A percentile compares a stretch with the other conserved stretches of the same genome.
Conservation (phyloP, 2,329 filamentous ascomycete species). For the Penicillium sp. region DNA sequence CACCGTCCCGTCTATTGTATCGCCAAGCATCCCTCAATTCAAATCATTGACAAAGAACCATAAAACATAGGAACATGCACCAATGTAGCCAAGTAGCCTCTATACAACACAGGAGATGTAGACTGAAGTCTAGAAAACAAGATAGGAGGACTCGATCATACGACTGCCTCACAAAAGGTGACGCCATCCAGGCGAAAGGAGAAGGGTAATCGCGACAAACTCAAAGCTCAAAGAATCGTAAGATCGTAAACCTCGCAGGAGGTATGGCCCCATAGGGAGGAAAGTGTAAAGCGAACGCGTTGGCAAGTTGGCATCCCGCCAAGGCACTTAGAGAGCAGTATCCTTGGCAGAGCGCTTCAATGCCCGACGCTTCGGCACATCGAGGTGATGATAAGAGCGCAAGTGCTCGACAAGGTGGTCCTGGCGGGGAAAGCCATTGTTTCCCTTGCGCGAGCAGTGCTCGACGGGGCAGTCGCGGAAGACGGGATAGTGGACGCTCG, state of each 20-base stretch:
- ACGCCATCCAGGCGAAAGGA: neutral
- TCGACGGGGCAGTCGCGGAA: conserved; percentile 48
- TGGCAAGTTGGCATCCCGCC: no score
- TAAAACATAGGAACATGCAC: neutral
- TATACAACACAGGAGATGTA: conserved; percentile 1
- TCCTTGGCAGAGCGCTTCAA: conserved; percentile 33
- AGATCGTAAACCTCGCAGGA: neutral
- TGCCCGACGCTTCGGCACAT: conserved; percentile 45
- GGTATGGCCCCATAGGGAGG: neutral
- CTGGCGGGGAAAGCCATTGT: conserved; percentile 56
- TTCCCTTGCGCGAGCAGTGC: conserved; percentile 50
- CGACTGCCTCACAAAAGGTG: neutral
- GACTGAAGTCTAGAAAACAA: conserved; percentile 2
- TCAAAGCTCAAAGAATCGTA: neutral
- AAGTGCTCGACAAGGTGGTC: conserved; percentile 62
- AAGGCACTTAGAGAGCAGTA: neutral
- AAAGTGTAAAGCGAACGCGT: neutral
- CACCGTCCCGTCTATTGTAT: neutral
- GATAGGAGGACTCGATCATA: neutral
- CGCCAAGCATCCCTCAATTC: neutral
- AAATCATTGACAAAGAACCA: neutral
- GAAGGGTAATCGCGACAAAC: neutral
- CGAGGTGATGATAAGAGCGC: conserved; percentile 56
- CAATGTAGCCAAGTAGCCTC: neutral
- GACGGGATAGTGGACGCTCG: conserved; percentile 49